A percentile compares a stretch with the other conserved stretches of the same genome.
Evolutionary conservation across 257 asterid species (phyloP).

Genomic region (Anisodus tanguticus): DNA sequence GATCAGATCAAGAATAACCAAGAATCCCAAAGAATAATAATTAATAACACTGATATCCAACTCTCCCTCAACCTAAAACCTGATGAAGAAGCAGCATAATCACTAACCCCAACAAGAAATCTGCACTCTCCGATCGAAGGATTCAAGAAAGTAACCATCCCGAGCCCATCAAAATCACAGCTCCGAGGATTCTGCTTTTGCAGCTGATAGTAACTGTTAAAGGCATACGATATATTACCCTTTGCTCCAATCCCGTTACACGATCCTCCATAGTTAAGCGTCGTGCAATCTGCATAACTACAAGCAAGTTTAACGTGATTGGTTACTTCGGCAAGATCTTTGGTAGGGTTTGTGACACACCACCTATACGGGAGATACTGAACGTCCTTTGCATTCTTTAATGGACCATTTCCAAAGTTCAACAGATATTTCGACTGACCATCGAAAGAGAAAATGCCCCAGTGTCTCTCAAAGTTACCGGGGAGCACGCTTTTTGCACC

Average conservation of each 20-base stretch:
- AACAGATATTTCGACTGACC: conserved; percentile 88
- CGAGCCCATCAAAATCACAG: conserved; percentile 95
- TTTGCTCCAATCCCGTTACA: conserved; percentile 71
- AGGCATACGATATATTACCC: conserved; percentile 87
- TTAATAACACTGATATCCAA: conserved; percentile 30
- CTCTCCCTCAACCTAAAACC: conserved; percentile 41
- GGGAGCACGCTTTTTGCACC: conserved; percentile 85
- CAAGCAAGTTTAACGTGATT: conserved; percentile 78
- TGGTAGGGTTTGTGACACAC: conserved; percentile 82
- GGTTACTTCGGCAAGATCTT: conserved; percentile 65
- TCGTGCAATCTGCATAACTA: conserved; percentile 83
- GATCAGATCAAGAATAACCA: conserved; percentile 39
- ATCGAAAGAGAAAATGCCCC: conserved; percentile 94
- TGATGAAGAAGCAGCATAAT: conserved; percentile 38
- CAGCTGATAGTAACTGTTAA: conserved; percentile 82
- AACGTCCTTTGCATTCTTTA: conserved; percentile 78
- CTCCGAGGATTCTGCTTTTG: conserved; percentile 73
- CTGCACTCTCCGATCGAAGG: conserved; percentile 83
- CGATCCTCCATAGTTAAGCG: conserved; percentile 86
- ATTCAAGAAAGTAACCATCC: conserved; percentile 89
- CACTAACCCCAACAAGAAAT: conserved; percentile 82
- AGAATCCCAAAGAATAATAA: conserved; percentile 51
- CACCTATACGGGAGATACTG: conserved; percentile 86
- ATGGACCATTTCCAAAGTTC: conserved; percentile 71
- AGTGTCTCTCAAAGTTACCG: conserved; percentile 88